Base-by-base conservation (phyloP, 2,329 filamentous ascomycete species). In the Fusarium guadeloupense region DNA sequence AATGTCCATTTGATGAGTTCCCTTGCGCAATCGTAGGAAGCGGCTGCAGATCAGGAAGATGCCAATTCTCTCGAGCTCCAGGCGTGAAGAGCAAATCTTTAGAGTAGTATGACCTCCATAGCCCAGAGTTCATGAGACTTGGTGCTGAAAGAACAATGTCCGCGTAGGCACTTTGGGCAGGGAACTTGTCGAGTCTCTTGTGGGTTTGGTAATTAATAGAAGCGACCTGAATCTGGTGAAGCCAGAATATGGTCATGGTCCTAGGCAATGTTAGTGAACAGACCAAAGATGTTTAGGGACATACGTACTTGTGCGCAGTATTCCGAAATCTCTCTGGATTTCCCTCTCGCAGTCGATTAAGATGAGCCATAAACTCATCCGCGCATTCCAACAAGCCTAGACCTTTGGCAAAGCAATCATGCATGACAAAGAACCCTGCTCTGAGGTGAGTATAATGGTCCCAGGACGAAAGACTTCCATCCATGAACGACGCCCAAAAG, bases 221-320 rank as follows among this genome's bases (percentile, higher is more conserved):
- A 2, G 74, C 70, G 4, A 71, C 45, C 14, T 73, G 71, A 1
- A 76, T 70, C n/a, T 73, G 71, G 17, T 73, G 60, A 4, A 76
- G 64, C 70, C 74, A 76, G 40, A 76, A 76, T 4, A 71, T 54
- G 0, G 75, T 75, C 69, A 76, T 72, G 2, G 71, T 73, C 4
- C 71, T 73, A 3, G 3, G 23, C 8, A 30, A 7, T 17, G 3
- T 57, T 2, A 51, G 25, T 14, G 0, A 6, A 0, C 1, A 5
- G n/a, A 3, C 20, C 6, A 3, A 9, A 1, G 1, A 8, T 2
- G 5, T 7, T n/a, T 0, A 12, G n/a, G 17, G 37, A n/a, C 3
- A 19, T 33, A 54, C 68, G 21, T 62, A 68, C 71, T 61, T 68
- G 39, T 77, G 75, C 0, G 73, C 71, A 2, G 73, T 74, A 33